Percentiles rank a stretch among this genome's conserved stretches.
Evolutionary conservation across 108 stramenopile species (phyloP).

Genomic region (Parietichytrium sp.): DNA sequence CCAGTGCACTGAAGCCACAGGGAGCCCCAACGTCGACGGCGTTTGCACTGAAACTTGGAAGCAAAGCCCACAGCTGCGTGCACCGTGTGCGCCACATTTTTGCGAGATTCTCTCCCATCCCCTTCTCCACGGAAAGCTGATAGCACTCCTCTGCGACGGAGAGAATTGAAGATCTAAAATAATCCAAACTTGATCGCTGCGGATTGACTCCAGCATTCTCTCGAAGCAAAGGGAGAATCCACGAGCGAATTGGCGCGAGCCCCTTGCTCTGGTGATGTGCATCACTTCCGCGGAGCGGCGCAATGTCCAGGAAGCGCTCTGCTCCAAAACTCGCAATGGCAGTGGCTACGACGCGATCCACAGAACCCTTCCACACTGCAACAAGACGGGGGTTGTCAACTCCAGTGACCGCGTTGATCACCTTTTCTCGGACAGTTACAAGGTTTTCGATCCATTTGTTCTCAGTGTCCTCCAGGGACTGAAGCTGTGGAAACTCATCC

Average conservation of each 20-base stretch:
- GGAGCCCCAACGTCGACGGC: neutral
- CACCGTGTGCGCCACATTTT: neutral
- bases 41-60: neutral
- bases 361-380: neutral
- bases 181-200: neutral
- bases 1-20: neutral
- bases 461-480: neutral
- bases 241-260: neutral
- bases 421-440: neutral
- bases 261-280: no score
- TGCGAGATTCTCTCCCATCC: neutral
- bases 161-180: neutral
- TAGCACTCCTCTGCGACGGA: constrained; percentile 3
- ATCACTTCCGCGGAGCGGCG: neutral
- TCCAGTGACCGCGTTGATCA: constrained; percentile 16
- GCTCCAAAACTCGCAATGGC: neutral
- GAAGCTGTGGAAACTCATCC: no score
- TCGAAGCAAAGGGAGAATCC: neutral
- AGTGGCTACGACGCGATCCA: constrained; percentile 27
- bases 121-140: neutral
- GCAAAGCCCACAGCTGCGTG: constrained; percentile 26
- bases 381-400: neutral
- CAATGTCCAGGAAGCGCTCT: neutral
- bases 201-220: neutral
- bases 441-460: neutral